A percentile compares a stretch with the other conserved stretches of the same genome.
These are phyloP conservation scores for Cephaloascus fragrans DNA, from an alignment of 805 yeast genomes.

Conservation along the genomic window DNA sequence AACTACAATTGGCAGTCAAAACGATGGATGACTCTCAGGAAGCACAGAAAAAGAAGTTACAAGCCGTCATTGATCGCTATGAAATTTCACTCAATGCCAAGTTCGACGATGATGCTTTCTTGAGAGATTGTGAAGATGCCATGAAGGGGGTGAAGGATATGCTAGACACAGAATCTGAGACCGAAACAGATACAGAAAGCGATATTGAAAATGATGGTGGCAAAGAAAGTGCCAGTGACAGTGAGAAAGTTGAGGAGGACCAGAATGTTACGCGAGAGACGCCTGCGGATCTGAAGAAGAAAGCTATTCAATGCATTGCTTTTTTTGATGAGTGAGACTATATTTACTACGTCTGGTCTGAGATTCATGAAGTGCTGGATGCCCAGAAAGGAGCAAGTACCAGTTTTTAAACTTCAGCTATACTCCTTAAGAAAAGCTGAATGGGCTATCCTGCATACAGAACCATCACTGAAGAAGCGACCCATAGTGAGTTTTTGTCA, in stretches of 20 bases:
- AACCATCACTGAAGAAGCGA: too few species aligned
- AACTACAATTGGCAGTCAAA: slow-evolving; percentile 23
- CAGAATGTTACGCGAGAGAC: neutral
- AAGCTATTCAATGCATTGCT: neutral
- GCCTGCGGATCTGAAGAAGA: neutral
- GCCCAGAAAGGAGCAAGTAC: neutral
- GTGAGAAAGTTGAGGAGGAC: slow-evolving; percentile 1
- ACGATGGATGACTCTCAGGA: slow-evolving; percentile 6
- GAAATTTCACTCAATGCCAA: slow-evolving; percentile 8
- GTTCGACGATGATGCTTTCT: slow-evolving; percentile 22
- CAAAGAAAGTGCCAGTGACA: slow-evolving; percentile 1
- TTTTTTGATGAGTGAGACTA: neutral
- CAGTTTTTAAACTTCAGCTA: neutral
- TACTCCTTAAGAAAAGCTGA: neutral
- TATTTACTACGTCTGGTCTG: neutral
- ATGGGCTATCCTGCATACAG: neutral
- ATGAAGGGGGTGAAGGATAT: slow-evolving; percentile 20
- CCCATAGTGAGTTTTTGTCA: too few species aligned
- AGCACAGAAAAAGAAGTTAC: slow-evolving; percentile 9
- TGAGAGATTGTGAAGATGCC: slow-evolving; percentile 29
- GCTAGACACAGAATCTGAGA: neutral
- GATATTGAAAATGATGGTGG: slow-evolving; percentile 5
- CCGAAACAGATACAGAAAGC: neutral
- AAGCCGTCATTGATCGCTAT: slow-evolving; percentile 18
- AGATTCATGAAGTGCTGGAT: neutral